Evolutionary conservation across 768 basidiomycete genomes (phyloP), one percentile per base, ranked within the genome.

Genomic region (Kwoniella shandongensis): DNA sequence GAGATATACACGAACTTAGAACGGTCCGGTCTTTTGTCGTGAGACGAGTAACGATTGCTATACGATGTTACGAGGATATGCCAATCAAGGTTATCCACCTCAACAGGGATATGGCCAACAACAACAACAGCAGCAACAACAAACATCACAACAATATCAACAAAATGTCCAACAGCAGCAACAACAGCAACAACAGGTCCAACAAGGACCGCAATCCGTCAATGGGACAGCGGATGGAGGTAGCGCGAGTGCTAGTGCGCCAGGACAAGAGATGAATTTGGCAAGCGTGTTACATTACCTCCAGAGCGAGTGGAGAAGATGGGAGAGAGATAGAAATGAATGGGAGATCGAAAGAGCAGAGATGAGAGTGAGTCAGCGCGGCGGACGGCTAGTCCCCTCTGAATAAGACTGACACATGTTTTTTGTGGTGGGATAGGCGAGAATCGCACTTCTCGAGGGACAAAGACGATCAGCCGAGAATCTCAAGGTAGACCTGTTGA

Each of bases 331-430:
- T 80, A 83, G 94, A 71, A 99, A 99, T 76, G 96, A 99, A 79
- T 99, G 94, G 94, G 96, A 99, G 81, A 99, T 99, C 70, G 96
- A 98, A 79, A 82, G 96, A 67, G 96, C 96, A 29, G 96, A 98
- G 79, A 97, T 98, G 93, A 83, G 94, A 83, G 91, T 92, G 63
- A 70, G 89, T 84, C 40, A n/a, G 13, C 4, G 2, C 26, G 20
- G 23, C 44, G 15, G 17, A n/a, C 30, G n/a, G 7, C n/a, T 22
- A 46, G 20, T 10, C 7, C 25, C 4, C 15, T 4, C 20, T 22
- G 25, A 26, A n/a, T 8, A 20, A 23, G 44, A 17, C 25, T 17
- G 44, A 26, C 44, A 22, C 6, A 22, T 26, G 25, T 50, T 13
- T 32, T 15, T 23, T 42, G 44, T 12, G 2, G 17, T 45, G 49